Evolutionary conservation across 2,329 filamentous ascomycete species (phyloP), one percentile per base, ranked within the genome.

Genomic region (Xenoacremonium recifei): DNA sequence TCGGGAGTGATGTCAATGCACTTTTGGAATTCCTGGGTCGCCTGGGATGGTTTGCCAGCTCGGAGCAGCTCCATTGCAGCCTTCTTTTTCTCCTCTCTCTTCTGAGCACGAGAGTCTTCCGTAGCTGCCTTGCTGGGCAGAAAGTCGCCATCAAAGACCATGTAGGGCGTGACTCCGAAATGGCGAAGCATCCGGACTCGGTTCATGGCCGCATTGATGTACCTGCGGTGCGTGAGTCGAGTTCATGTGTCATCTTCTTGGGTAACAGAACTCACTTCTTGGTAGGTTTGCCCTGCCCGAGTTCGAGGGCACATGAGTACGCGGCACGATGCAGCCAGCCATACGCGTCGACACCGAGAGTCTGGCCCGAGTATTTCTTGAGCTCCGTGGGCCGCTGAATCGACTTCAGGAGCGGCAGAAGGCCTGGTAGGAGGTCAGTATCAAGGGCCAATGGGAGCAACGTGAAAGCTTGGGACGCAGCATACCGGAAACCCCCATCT

Each of bases 261-360:
- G 34, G 4, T 16, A 12, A 29, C 13, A n/a, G n/a, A n/a, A 68
- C 79, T 61, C 74, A 95, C 87, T 89, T 95, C 40, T 80, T 84
- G 1, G 91, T 97, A 12, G 89, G 90, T 63, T 89, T 93, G 57
- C 82, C 89, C 57, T 92, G 79, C 25, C 90, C 93, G 49, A 99
- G 78, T 58, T 97, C 93, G 58, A 93, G 82, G 49, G 92, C 89
- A 71, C 92, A 97, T 37, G 88, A 80, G 51, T 95, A 84, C 35
- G 90, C 90, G 40, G 91, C 95, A 54, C 93, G 85, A 67, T 99
- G 93, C 41, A 99, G 82, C 93, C 95, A 99, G 63, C 92, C 93
- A 75, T 99, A 99, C 43, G 87, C 92, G 66, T 99, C 93, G 25
- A 99, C 84, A n/a, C 87, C 95, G 35, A 99, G 78, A 2, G 87